Evolutionary conservation across 1,139 yeast species (phyloP).

Genomic region (Hanseniaspora gamundiae): DNA sequence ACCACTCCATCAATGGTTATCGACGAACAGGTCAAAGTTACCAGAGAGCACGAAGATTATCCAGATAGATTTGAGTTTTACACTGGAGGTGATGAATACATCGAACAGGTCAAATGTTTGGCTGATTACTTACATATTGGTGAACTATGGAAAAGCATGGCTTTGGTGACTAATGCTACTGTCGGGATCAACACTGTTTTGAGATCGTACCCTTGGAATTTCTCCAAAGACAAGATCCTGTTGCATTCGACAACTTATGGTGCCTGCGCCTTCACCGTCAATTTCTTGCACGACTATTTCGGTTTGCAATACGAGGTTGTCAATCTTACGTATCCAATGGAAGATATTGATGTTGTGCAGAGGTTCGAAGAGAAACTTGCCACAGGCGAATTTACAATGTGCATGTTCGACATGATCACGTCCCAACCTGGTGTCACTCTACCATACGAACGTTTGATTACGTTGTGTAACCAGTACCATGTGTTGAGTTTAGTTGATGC

Average conservation of each 20-base stretch:
- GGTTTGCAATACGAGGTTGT: slow-evolving; percentile 38
- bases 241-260: slow-evolving; percentile 44
- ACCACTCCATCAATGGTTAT: slow-evolving; percentile 28
- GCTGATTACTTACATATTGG: slow-evolving; percentile 13
- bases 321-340: slow-evolving; percentile 37
- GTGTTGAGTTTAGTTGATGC: slow-evolving; percentile 56
- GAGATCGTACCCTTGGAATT: slow-evolving; percentile 31
- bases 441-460: slow-evolving; percentile 41
- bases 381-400: slow-evolving; percentile 24
- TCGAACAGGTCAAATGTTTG: slow-evolving; percentile 10
- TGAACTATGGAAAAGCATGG: slow-evolving; percentile 11
- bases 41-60: slow-evolving; percentile 13
- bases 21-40: slow-evolving; percentile 10
- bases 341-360: slow-evolving; percentile 31
- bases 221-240: slow-evolving; percentile 39
- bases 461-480: slow-evolving; percentile 35
- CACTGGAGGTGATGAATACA: slow-evolving; percentile 10
- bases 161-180: slow-evolving; percentile 42
- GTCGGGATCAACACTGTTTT: slow-evolving; percentile 48
- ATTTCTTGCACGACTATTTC: slow-evolving; percentile 31
- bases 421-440: slow-evolving; percentile 53
- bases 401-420: slow-evolving; percentile 48
- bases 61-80: slow-evolving; percentile 12
- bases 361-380: slow-evolving; percentile 26
- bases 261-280: slow-evolving; percentile 43